Base-by-base conservation (phyloP, 768 basidiomycete genomes). In the Tulasnella sp. region DNA sequence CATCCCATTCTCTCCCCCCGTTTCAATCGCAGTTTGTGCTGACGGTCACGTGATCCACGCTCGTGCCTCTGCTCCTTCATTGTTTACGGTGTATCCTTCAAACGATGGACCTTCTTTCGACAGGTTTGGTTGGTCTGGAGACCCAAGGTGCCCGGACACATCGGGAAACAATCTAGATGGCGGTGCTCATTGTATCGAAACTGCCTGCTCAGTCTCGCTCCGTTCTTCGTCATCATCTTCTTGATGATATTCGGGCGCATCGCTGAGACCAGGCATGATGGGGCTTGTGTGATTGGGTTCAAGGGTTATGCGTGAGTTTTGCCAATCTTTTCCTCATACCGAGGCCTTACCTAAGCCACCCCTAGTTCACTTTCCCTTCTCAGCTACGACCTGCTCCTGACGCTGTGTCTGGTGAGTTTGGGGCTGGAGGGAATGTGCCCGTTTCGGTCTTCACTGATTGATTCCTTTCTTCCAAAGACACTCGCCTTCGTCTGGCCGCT, bases 241-340 rank as follows among this genome's bases (percentile, higher is more conserved):
- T 80, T 86, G 39, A 83, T 88, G 82, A 79, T 88, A 56, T 76
- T 87, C 62, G 86, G 87, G 19, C 39, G 79, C 34, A 79, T 79
- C 38, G 75, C 75, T 27, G 27, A 72, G 16, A 36, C 68, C 39
- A 19, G 72, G 42, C 6, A 48, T 7, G 86, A 88, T 71, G 86
- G 85, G 3, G 84, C 84, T 0, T 90, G 89, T 81, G 84, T 88
- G 4, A 89, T 89, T 76, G 89, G 89, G 3, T 82, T 90, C 24
- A 86, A 87, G 77, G 83, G 83, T 1, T 83, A 85, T 9, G 87
- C 87, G 83, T 83, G 56, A 42, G 83, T 82, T 39, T 48, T 8
- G 40, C 8, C 74, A 58, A n/a, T n/a, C n/a, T 77, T 27, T 1
- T 46, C 71, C 27, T n/a, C n/a, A n/a, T n/a, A n/a, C n/a, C n/a